Evolutionary conservation across 2,329 filamentous ascomycete species (phyloP).

Genomic region (Xylariaceae sp.): DNA sequence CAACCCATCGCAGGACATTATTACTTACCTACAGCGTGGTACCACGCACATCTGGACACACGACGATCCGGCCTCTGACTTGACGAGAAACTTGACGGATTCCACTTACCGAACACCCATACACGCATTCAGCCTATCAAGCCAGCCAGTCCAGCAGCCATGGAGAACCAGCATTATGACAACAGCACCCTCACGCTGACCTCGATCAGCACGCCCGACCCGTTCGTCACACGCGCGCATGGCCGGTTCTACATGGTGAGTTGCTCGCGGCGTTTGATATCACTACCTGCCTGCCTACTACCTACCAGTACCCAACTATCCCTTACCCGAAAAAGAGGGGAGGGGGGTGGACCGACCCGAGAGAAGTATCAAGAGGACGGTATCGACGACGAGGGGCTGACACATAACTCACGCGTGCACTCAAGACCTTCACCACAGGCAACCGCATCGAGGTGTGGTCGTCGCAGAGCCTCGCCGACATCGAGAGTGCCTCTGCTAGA

Average conservation of each 20-base stretch:
- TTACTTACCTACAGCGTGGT: no score
- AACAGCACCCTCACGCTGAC: slow-evolving; percentile 24
- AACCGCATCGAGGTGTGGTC: slow-evolving; percentile 26
- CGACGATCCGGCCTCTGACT: no score
- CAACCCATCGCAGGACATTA: no score
- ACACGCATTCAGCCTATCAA: no score
- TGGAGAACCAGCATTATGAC: slow-evolving; percentile 24
- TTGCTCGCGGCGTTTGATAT: neutral
- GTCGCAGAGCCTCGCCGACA: slow-evolving; percentile 19
- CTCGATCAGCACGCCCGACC: slow-evolving; percentile 22
- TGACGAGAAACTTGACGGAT: no score
- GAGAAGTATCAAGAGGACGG: no score
- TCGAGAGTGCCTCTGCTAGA: slow-evolving; percentile 16
- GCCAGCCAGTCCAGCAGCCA: no score
- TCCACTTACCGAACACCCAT: no score
- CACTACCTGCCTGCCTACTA: neutral
- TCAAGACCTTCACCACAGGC: slow-evolving; percentile 25
- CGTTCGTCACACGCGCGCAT: slow-evolving; percentile 18
- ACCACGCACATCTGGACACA: no score
- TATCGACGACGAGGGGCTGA: no score
- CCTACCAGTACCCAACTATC: neutral
- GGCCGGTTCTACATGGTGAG: slow-evolving; percentile 22
- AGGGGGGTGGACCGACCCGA: no score
- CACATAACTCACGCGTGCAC: slow-evolving; percentile 6
- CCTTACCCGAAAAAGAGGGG: no score